Conservation (phyloP, 2,329 filamentous ascomycete species). For the Chaetomiaceae sp. region DNA sequence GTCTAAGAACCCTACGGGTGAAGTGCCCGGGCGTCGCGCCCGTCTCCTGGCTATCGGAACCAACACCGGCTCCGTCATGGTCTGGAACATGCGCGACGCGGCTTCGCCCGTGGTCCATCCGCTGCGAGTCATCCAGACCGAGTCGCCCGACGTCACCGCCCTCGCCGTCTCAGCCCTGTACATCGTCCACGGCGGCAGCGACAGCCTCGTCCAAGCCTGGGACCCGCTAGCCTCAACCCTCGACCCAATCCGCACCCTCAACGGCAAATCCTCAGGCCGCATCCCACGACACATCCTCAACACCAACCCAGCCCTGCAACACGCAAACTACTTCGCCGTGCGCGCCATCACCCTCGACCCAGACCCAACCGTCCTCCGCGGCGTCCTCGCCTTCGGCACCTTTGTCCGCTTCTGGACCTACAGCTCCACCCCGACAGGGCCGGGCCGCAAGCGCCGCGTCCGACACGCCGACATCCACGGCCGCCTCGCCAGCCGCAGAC, state of each 20-base stretch:
- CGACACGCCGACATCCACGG: slow-evolving; percentile 60
- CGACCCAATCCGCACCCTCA: slow-evolving; percentile 78
- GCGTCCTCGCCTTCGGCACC: slow-evolving; percentile 80
- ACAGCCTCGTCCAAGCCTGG: slow-evolving; percentile 94
- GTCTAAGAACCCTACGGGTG: slow-evolving; percentile 38
- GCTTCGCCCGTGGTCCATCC: slow-evolving; percentile 59
- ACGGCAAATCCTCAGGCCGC: slow-evolving; percentile 76
- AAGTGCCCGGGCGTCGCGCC: slow-evolving; percentile 80
- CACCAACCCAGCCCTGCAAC: slow-evolving; percentile 53
- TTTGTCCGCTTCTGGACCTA: slow-evolving; percentile 92
- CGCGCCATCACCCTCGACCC: slow-evolving; percentile 83
- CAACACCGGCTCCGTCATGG: slow-evolving; percentile 64
- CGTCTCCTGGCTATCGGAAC: slow-evolving; percentile 81
- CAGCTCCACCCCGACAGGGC: slow-evolving; percentile 72
- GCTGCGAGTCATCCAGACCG: slow-evolving; percentile 78
- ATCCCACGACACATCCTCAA: slow-evolving; percentile 66
- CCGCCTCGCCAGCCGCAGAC: slow-evolving; percentile 45
- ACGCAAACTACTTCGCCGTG: slow-evolving; percentile 74
- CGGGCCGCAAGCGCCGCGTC: slow-evolving; percentile 71
- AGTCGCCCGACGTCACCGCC: slow-evolving; percentile 81
- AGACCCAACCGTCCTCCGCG: slow-evolving; percentile 77
- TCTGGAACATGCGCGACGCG: slow-evolving; percentile 79
- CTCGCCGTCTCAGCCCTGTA: slow-evolving; percentile 81
- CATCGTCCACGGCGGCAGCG: slow-evolving; percentile 86
- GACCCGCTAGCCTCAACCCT: slow-evolving; percentile 81